Base-by-base conservation (phyloP, 1,284 basidiomycete genomes). In the Heterobasidion irregulare region DNA sequence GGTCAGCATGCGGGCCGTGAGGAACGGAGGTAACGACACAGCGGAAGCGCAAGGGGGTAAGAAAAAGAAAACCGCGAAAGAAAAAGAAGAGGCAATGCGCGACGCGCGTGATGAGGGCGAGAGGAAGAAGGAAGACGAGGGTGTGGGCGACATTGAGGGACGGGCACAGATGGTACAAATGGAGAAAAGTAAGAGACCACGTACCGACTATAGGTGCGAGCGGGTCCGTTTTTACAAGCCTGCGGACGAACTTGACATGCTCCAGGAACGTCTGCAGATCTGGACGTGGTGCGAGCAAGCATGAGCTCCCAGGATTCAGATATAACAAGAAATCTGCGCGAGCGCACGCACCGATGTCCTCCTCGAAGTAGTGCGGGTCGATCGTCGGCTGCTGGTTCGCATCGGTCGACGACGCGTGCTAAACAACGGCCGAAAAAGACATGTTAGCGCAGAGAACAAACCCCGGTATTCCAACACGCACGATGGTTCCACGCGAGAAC, bases 311-410 rank as follows among this genome's bases (percentile, higher is more conserved):
- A 18, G 43, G 15, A n/a, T 38, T 6, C 18, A 45, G 46, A 16
- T 10, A 47, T 9, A 2, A 47, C 10, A 47, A 6, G 41, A 44
- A 16, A 13, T 6, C 9, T 6, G 13, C 12, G 13, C 48, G 15
- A 16, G 48, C 19, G 26, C 13, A 13, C 52, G 64, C 68, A 64
- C 73, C 74, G 60, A 73, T 67, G 43, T 69, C 63, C 43, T 74
- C 65, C 44, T 66, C 69, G 58, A 76, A 72, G 63, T 73, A 74
- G 56, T 67, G 67, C 48, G 75, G 75, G 55, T 77, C 71, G 34
- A 75, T 63, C 45, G 63, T 60, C 0, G 76, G 72, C 53, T 70
- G 66, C n/a, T 64, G 68, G 2, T 57, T 55, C 1, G 74, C 73
- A 57, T 77, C 66, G 19, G 59, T 52, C 5, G 68, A 70, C 2